phyloP scores from a whole-genome alignment of 2,329 filamentous ascomycete species.

The Penicillium sp. region DNA sequence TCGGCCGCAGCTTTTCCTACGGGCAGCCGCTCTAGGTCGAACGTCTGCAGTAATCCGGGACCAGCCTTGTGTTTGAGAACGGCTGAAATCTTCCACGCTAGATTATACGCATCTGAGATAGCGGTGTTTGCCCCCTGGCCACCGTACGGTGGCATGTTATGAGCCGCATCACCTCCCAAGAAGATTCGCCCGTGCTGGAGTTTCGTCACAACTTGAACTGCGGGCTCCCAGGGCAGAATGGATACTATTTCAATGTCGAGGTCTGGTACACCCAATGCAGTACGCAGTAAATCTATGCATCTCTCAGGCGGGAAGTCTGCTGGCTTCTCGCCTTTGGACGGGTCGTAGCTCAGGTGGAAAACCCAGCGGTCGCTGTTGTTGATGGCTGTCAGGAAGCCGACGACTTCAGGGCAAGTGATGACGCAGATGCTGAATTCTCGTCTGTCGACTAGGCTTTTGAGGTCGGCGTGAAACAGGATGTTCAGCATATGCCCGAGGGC shows the following conservation, averaged over 20 bases:
- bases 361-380: conserved; percentile 14
- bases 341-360: conserved; percentile 10
- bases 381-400: conserved; percentile 5
- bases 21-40: conserved; percentile 2
- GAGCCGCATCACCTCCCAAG: conserved; percentile 18
- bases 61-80: conserved; percentile 40
- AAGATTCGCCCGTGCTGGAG: conserved; percentile 17
- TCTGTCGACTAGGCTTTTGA: conserved; percentile 1
- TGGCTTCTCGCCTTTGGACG: conserved; percentile 3
- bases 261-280: conserved; percentile 5
- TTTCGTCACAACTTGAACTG: conserved; percentile 10
- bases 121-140: conserved; percentile 28
- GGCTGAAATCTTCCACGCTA: conserved; percentile 54
- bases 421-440: conserved; percentile 12
- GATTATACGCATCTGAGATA: conserved; percentile 55
- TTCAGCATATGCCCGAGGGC: conserved; percentile 11
- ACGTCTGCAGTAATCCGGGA: conserved; percentile 8
- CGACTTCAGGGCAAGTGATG: conserved; percentile 3
- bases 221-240: conserved; percentile 10
- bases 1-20: conserved; percentile 10
- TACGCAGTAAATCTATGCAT: conserved; percentile 6
- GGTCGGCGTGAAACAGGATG: conserved; percentile 10
- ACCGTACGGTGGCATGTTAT: conserved; percentile 18
- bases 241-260: conserved; percentile 9
- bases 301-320: conserved; percentile 1